Conservation (phyloP, 129 eudicot species). For the carrot (Daucus carota) region DH1_v3.0 NC_030386.2:21823001-21823500, state of each 20-base stretch:
- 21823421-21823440: not conserved
- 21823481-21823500: not conserved
- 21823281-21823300: slow-evolving; percentile 82
- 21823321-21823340: slow-evolving; percentile 79
- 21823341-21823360: slow-evolving; percentile 93
- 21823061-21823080: slow-evolving; percentile 89
- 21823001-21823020: slow-evolving; percentile 69
- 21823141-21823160: slow-evolving; percentile 66
- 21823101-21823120: slow-evolving; percentile 37
- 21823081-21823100: slow-evolving; percentile 61
- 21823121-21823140: slow-evolving; percentile 83
- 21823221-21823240: slow-evolving; percentile 66
- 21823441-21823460: not conserved
- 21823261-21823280: slow-evolving; percentile 54
- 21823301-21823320: slow-evolving; percentile 84
- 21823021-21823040: slow-evolving; percentile 80
- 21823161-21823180: slow-evolving; percentile 76
- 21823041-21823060: slow-evolving; percentile 83
- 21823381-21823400: slow-evolving; percentile 75
- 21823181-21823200: slow-evolving; percentile 73
- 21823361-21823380: slow-evolving; percentile 61
- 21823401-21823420: not conserved
- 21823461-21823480: not conserved
- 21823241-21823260: slow-evolving; percentile 73
- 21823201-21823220: slow-evolving; percentile 55